Conservation (phyloP, 257 asterid genomes). For the Solanum chiquidenum region DNA sequence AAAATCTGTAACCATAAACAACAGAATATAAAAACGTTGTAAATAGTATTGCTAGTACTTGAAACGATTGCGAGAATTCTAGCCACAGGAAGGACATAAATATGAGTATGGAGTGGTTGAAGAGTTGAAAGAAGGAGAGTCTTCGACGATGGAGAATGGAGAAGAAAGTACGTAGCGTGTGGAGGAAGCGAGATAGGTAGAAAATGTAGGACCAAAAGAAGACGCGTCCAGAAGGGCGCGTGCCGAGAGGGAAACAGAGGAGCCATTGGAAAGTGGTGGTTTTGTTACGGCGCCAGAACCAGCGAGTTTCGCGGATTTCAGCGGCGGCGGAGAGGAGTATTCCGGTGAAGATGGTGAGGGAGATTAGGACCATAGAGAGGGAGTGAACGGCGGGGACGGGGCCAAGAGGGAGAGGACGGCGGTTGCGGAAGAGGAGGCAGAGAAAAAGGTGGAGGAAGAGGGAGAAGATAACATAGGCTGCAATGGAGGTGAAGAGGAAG, state of each 20-base stretch:
- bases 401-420: conserved; percentile 11
- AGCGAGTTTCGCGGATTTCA: conserved; percentile 10
- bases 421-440: conserved; percentile 7
- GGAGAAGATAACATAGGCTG: conserved; percentile 4
- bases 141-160: background rate
- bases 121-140: conserved; percentile 5
- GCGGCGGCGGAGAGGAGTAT: conserved; percentile 15
- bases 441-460: conserved; percentile 6
- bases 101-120: conserved; percentile 13
- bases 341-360: conserved; percentile 13
- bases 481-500: conserved; percentile 9
- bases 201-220: conserved; percentile 43
- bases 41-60: conserved; percentile 52
- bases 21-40: conserved; percentile 49
- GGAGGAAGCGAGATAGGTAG: conserved; percentile 14
- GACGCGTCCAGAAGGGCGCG: conserved; percentile 19
- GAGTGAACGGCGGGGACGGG: conserved; percentile 17
- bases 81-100: conserved; percentile 79
- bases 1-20: conserved; percentile 84
- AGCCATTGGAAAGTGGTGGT: conserved; percentile 17
- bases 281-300: conserved; percentile 4
- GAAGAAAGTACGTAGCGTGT: conserved; percentile 3
- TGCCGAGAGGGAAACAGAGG: conserved; percentile 16
- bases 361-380: conserved; percentile 8
- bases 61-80: conserved; percentile 85